Base-by-base conservation (phyloP, 2,329 filamentous ascomycete genomes). In the Botryotinia globosa region DNA sequence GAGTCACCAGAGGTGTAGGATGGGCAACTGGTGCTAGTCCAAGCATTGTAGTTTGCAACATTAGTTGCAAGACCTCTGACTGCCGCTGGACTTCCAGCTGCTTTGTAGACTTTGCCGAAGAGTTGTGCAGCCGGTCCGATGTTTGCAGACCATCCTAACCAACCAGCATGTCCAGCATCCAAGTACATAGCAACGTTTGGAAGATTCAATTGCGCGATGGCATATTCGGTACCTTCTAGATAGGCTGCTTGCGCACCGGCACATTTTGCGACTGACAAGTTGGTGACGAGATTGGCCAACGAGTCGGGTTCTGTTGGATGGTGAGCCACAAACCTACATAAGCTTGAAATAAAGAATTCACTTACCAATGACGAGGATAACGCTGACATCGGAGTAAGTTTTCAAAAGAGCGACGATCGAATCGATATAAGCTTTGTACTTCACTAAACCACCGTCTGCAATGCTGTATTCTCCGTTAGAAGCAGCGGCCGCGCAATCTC, bases 61-160 rank as follows among this genome's bases (percentile, higher is more conserved):
- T 89, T 89, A 48, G 86, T 88, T 22, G 84, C 86, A 25, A 88
- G 82, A 70, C 87, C 86, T 74, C 86, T 84, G 32, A 88, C 82
- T 20, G 81, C 79, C 20, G 82, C 81, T 7, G 86, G 86, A 4
- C 81, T 83, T 1, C 82, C 82, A 29, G 85, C 85, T 45, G 81
- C 81, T 63, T 81, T 83, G 79, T 85, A 87, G 1, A 88, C 79
- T 37, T 81, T 62, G 4, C 81, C 84, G 77, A 83, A 87, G 25
- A 87, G 80, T 54, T 83, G 77, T 16, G 86, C 86, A 3, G 85
- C 84, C 9, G 86, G 86, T 9, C 76, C 75, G 63, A 88, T 84
- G 81, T 90, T 90, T 74, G 86, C 88, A 29, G 85, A 80, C 88
- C 88, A 90, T 77, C 88, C 88, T 61, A 90, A 84, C 89, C 89